Base-by-base conservation (phyloP, 1,284 basidiomycete genomes). In the Tilletia caries region DNA sequence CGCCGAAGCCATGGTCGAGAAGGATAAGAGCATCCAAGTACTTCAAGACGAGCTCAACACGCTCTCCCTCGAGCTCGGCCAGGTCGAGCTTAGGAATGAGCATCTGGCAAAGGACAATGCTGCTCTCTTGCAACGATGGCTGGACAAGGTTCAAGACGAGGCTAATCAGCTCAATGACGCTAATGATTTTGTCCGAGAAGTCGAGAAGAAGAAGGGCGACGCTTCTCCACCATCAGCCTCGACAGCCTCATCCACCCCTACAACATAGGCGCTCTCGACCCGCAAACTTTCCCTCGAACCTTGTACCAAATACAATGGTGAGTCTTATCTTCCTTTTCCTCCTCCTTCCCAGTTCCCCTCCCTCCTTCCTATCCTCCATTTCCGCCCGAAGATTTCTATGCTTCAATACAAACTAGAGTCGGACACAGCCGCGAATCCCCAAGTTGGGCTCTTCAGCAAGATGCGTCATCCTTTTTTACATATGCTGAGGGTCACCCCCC, bases 151-250 rank as follows among this genome's bases (percentile, higher is more conserved):
- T 86, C 93, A 96, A 80, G 86, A 89, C 18, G 93, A 95, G 79
- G 95, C 91, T 4, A 93, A 95, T 83, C 90, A 90, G 85, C 93
- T 98, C 91, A 98, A 98, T 85, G 91, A 92, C 76, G 78, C 74
- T 0, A 76, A 66, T 37, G 44, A 34, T 25, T 66, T 46, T 27
- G 37, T 66, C 2, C 41, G 33, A 13, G 44, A 66, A 32, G 65
- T 66, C 44, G 48, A 66, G 27, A 44, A 48, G 25, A 33, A 37
- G 15, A 41, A 44, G 34, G 58, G 33, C 23, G 29, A 27, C 18
- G 3, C 58, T 15, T 15, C 27, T 8, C 3, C 58, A 29, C 13
- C 58, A 10, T 29, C 58, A 13, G 18, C 48, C 8, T 6, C 3
- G 23, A 2, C 48, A n/a, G 48, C 37, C 15, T 41, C 10, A 41